phyloP scores from a whole-genome alignment of 2,329 filamentous ascomycete species.

The Stachybotrys chlorohalonatus region DNA sequence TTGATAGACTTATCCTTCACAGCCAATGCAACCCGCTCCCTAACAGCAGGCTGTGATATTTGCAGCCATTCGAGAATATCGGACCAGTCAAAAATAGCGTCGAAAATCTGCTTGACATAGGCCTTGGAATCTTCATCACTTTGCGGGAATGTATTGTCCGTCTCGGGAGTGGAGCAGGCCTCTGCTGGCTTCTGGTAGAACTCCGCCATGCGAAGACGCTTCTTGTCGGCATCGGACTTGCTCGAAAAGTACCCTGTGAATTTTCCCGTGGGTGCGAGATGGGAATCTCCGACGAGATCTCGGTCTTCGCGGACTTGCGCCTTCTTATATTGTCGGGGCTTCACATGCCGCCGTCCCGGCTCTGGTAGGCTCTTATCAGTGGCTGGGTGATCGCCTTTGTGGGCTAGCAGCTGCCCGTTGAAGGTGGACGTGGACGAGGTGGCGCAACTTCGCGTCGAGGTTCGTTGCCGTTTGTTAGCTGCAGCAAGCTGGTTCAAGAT shows the following conservation, averaged over 20 bases:
- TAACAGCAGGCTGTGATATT: conserved; percentile 3
- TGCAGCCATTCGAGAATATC: conserved; percentile 13
- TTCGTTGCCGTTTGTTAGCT: too few species aligned
- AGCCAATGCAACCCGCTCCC: not conserved
- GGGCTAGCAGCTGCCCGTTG: too few species aligned
- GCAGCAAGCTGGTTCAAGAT: too few species aligned
- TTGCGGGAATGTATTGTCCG: conserved; percentile 7
- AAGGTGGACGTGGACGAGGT: too few species aligned
- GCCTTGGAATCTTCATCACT: conserved; percentile 4
- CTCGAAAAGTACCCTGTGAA: conserved; percentile 5
- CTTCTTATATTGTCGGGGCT: not conserved
- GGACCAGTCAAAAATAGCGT: conserved; percentile 15
- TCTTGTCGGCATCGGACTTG: conserved; percentile 1
- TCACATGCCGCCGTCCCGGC: not conserved
- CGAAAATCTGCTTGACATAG: conserved; percentile 8
- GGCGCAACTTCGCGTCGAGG: too few species aligned
- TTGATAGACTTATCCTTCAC: not conserved
- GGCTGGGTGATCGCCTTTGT: not conserved
- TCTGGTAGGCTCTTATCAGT: not conserved
- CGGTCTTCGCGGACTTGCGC: not conserved
- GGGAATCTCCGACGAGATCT: conserved; percentile 3
- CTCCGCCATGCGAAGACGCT: conserved; percentile 2
- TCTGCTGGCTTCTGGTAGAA: conserved; percentile 7
- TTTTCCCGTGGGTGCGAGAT: conserved; percentile 1
- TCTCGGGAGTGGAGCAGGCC: conserved; percentile 7